These are phyloP conservation scores for Onygenales sp. DNA, from an alignment of 2,329 filamentous ascomycete genomes.

Conservation along the genomic window DNA sequence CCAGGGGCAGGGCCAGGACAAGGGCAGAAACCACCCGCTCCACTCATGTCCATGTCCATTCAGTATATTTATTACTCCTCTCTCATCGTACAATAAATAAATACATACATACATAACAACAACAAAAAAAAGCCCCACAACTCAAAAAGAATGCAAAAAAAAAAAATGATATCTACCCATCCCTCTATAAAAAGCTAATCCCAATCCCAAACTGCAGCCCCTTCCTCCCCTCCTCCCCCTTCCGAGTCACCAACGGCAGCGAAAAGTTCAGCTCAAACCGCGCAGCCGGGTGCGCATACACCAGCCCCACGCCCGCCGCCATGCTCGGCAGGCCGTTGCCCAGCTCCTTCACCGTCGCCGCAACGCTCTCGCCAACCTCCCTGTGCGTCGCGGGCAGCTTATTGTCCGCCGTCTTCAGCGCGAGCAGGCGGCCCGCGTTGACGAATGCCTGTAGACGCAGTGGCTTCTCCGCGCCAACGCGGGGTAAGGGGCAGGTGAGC, in stretches of 20 bases:
- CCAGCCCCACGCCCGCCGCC: conserved; percentile 77
- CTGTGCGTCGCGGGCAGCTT: conserved; percentile 39
- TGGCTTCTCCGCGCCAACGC: conserved; percentile 70
- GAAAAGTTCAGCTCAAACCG: conserved; percentile 95
- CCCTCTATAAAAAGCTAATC: conserved; percentile 75
- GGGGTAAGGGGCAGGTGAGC: conserved; percentile 74
- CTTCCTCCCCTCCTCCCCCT: conserved; percentile 80
- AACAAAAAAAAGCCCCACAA: no score
- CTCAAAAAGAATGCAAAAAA: no score
- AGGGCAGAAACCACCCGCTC: no score
- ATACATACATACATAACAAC: not conserved
- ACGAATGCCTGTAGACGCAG: conserved; percentile 83
- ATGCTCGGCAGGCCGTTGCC: conserved; percentile 69
- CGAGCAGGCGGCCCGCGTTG: conserved; percentile 78
- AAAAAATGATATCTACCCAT: conserved; percentile 1
- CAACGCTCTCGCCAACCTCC: conserved; percentile 35
- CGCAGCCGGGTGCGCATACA: conserved; percentile 90
- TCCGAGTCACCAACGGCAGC: conserved; percentile 69
- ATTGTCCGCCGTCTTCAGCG: conserved; percentile 52
- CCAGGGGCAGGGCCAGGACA: no score
- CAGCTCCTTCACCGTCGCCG: conserved; percentile 59
- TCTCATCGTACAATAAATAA: not conserved
- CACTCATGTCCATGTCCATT: no score
- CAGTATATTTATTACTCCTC: no score
- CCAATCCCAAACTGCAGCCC: conserved; percentile 92